phyloP scores from a whole-genome alignment of 1,139 yeast species.

The Candida pseudoviswanathii region DNA sequence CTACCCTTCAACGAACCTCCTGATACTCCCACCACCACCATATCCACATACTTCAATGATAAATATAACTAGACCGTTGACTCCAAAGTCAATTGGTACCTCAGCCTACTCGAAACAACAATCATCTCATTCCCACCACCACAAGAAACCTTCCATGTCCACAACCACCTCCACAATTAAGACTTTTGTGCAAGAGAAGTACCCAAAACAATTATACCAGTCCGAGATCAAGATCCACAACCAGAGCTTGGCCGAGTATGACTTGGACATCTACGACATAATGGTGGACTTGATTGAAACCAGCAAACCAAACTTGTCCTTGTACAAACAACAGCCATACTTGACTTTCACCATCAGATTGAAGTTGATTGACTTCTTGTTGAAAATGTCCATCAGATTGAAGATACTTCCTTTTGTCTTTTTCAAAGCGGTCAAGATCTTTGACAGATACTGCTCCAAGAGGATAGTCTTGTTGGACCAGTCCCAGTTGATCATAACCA shows the following conservation, averaged over 20 bases:
- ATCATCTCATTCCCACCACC: slow-evolving; percentile 1
- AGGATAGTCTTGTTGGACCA: slow-evolving; percentile 63
- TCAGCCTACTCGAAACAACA: slow-evolving; percentile 3
- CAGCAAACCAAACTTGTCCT: slow-evolving; percentile 51
- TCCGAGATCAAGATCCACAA: slow-evolving; percentile 53
- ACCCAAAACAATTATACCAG: slow-evolving; percentile 52
- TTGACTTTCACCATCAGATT: slow-evolving; percentile 51
- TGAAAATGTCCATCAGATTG: slow-evolving; percentile 59
- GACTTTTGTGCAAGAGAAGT: slow-evolving; percentile 37
- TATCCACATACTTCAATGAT: slow-evolving; percentile 5
- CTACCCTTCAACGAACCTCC: neutral
- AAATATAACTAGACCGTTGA: slow-evolving; percentile 10
- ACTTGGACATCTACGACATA: slow-evolving; percentile 49
- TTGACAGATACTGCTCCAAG: slow-evolving; percentile 68
- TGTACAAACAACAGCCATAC: slow-evolving; percentile 67
- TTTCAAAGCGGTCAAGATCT: slow-evolving; percentile 57
- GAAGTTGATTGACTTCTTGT: slow-evolving; percentile 57
- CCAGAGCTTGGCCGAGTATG: slow-evolving; percentile 51
- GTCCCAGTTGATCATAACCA: slow-evolving; percentile 62
- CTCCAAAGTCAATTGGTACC: slow-evolving; percentile 11
- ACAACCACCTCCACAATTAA: slow-evolving; percentile 1
- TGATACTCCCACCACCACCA: neutral
- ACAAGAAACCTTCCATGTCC: neutral
- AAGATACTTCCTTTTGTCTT: slow-evolving; percentile 63
- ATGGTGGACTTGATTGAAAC: slow-evolving; percentile 34